Percentiles rank a stretch among this genome's conserved stretches.
Conservation (phyloP, 139 green algal genomes). For the Closterium sp. region DNA sequence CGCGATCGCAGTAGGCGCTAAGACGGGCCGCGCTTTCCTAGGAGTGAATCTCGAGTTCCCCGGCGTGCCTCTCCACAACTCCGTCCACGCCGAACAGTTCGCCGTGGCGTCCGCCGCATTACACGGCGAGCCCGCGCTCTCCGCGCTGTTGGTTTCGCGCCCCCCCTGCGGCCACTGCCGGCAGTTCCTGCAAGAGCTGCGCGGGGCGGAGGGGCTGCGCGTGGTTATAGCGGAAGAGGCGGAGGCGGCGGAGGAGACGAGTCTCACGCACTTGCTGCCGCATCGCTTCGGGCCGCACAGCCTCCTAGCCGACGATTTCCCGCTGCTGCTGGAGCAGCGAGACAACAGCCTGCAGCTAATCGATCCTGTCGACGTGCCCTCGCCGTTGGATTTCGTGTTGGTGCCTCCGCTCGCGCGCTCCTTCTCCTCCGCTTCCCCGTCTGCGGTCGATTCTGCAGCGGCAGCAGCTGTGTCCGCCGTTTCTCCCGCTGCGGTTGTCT, state of each 20-base stretch:
- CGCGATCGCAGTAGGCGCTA: conserved; percentile 40
- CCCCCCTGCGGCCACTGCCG: conserved; percentile 65
- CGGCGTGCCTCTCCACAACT: conserved; percentile 49
- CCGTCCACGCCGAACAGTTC: conserved; percentile 65
- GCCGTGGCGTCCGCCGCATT: conserved; percentile 42
- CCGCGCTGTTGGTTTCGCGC: conserved; percentile 36
- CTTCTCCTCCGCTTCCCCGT: neutral
- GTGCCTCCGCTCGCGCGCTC: neutral
- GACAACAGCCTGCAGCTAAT: conserved; percentile 35
- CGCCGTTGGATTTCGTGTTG: neutral
- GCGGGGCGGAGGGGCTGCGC: conserved; percentile 18
- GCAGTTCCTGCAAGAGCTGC: conserved; percentile 57
- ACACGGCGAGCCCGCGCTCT: conserved; percentile 43
- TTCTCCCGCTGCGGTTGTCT: conserved; percentile 19
- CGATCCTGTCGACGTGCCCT: neutral
- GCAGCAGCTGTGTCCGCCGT: neutral
- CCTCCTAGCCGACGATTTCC: conserved; percentile 43
- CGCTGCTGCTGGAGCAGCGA: conserved; percentile 40
- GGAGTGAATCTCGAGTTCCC: conserved; percentile 63
- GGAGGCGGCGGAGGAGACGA: neutral
- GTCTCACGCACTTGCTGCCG: conserved; percentile 30
- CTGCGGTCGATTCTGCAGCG: neutral
- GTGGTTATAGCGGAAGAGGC: conserved; percentile 16
- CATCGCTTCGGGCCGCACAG: conserved; percentile 59
- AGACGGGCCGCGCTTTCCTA: conserved; percentile 48